These are phyloP conservation scores for Heliamphora pulchella DNA, from an alignment of 179 eudicot species.

Conservation along the genomic window DNA sequence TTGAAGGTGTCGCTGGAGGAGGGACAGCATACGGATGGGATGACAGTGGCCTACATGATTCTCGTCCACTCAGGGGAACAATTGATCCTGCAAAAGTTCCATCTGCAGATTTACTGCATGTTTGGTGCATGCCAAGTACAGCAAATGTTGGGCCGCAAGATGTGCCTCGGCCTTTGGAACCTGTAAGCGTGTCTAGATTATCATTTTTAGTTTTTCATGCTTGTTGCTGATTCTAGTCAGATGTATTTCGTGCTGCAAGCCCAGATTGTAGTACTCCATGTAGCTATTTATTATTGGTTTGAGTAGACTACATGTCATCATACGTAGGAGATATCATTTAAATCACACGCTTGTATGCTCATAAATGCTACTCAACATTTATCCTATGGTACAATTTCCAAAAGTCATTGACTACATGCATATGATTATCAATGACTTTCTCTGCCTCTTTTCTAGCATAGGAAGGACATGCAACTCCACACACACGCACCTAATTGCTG, in stretches of 20 bases:
- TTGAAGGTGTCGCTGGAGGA: slow-evolving; percentile 95
- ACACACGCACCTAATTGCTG: too few species aligned
- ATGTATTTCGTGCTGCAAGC: background rate
- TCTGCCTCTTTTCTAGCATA: background rate
- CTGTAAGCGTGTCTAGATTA: slow-evolving; percentile 36
- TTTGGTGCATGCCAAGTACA: slow-evolving; percentile 96
- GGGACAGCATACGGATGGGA: slow-evolving; percentile 96
- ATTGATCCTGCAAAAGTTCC: slow-evolving; percentile 73
- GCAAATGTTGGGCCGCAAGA: slow-evolving; percentile 88
- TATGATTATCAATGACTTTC: background rate
- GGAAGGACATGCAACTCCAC: too few species aligned
- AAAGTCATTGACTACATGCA: background rate
- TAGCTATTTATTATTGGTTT: background rate
- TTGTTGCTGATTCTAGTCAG: background rate
- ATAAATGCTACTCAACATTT: background rate
- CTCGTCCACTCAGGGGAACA: slow-evolving; percentile 42
- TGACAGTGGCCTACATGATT: slow-evolving; percentile 43
- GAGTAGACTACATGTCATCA: background rate
- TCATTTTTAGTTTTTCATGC: slow-evolving; percentile 8
- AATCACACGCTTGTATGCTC: too few species aligned
- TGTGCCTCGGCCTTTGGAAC: slow-evolving; percentile 68
- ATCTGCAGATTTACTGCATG: slow-evolving; percentile 68
- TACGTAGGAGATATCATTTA: background rate
- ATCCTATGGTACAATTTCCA: background rate
- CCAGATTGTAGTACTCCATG: background rate